Base-by-base conservation (phyloP, 202 grass and related monocot species). In the Sporobolus alterniflorus region DNA sequence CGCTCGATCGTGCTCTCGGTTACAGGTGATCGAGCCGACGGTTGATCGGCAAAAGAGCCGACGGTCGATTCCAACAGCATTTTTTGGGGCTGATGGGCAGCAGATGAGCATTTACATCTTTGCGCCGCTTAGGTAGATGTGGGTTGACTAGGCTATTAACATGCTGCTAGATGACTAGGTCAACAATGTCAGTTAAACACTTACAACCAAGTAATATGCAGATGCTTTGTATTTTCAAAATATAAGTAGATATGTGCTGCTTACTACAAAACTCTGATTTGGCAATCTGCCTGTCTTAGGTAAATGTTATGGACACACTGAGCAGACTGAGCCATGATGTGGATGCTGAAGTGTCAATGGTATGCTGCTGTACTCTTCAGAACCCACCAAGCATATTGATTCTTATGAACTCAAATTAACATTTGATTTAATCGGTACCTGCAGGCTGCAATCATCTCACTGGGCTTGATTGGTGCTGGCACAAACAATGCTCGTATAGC, bases 401-500 rank as follows among this genome's bases (percentile, higher is more conserved):
- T 17, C 54, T 36, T 69, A 2, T 42, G 25, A 75, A 65, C 67
- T 59, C 47, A 2, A 41, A 76, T 64, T 67, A 55, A 76, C 18
- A 82, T 82, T 77, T 69, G 72, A 82, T 36, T 36, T 59, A 51
- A 73, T 33, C 18, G 69, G 62, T 40, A 56, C 31, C 20, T 80
- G 64, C 77, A 94, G 92, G 86, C 92, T 79, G 86, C 92, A 69
- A 91, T 94, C 44, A 79, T 94, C 51, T 83, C 92, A 13, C 78
- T 94, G 81, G 92, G 92, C 3, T 94, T 91, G 56, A 89, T 91
- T 66, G 92, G 92, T 47, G 86, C 92, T 29, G 92, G 92, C 55
- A 94, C 92, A 47, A 94, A 94, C 71, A 94, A 94, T 84, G 92
- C 92, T 73, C 71, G 92, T 21, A 87, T 94, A 89, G 92, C 92